Percentiles rank a stretch among this genome's conserved stretches.
Evolutionary conservation across 768 basidiomycete species (phyloP).

Genomic region (Mycena polygramma): DNA sequence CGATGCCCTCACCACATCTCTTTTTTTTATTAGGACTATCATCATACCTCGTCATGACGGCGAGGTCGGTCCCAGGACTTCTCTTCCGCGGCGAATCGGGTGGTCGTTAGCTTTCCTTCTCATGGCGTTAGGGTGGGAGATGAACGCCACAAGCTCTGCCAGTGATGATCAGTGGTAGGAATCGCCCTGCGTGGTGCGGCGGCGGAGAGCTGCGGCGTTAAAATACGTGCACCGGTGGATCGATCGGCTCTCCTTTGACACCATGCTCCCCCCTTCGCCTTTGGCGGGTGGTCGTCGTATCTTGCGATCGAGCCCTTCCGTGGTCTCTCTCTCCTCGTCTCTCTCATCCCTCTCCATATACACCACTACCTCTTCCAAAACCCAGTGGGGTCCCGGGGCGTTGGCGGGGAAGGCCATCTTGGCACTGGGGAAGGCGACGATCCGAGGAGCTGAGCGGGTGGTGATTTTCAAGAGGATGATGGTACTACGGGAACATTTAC

Average conservation of each 20-base stretch:
- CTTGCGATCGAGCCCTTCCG: not conserved
- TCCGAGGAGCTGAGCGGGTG: conserved; percentile 43
- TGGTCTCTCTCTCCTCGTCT: conserved; percentile 24
- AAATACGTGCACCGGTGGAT: too few relatives aligned
- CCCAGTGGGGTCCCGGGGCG: conserved; percentile 40
- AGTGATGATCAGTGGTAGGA: too few relatives aligned
- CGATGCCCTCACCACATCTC: too few relatives aligned
- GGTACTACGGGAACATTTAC: conserved; percentile 37
- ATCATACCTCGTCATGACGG: too few relatives aligned
- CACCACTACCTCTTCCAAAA: conserved; percentile 24
- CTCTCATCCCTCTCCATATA: conserved; percentile 29
- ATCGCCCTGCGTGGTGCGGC: too few relatives aligned
- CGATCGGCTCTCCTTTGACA: not conserved
- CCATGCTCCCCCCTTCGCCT: not conserved
- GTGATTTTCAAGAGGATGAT: conserved; percentile 41
- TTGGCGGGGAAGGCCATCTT: conserved; percentile 44
- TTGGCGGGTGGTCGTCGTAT: conserved; percentile 13
- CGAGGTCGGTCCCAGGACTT: too few relatives aligned
- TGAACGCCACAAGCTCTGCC: too few relatives aligned
- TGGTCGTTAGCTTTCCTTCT: too few relatives aligned
- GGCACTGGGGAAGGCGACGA: conserved; percentile 43
- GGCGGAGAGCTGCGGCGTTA: too few relatives aligned
- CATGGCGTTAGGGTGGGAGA: too few relatives aligned
- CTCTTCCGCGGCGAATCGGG: too few relatives aligned
- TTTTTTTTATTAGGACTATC: too few relatives aligned